Evolutionary conservation across 108 stramenopile species (phyloP).

Genomic region (Phaeodactylum tricornutum): DNA sequence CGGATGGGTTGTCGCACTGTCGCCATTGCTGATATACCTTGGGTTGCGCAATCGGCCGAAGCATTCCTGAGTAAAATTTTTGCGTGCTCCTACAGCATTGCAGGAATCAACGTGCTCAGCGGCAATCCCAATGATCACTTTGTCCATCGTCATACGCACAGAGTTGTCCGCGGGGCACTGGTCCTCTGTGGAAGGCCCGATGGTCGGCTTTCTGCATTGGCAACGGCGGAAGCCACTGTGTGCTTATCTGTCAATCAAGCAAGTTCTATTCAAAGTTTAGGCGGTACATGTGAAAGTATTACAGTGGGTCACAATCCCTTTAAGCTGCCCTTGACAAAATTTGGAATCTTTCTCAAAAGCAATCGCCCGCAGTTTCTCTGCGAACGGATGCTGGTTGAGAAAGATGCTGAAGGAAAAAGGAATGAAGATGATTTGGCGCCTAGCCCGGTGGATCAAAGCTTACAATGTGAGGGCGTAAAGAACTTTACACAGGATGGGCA

Average conservation of each 20-base stretch:
- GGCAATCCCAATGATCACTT: conserved; percentile 74
- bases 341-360: conserved; percentile 35
- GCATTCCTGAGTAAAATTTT: conserved; percentile 74
- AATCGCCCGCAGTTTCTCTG: conserved; percentile 52
- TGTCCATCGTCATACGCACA: conserved; percentile 54
- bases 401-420: conserved; percentile 7
- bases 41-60: conserved; percentile 65
- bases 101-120: conserved; percentile 50
- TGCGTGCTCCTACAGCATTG: conserved; percentile 64
- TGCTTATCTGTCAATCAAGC: conserved; percentile 78
- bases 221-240: conserved; percentile 54
- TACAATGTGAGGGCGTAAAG: too few species aligned
- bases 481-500: background rate
- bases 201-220: conserved; percentile 63
- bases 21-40: conserved; percentile 73
- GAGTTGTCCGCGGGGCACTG: conserved; percentile 63
- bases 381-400: conserved; percentile 31
- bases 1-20: conserved; percentile 77
- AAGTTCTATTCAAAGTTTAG: conserved; percentile 49
- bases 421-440: too few species aligned
- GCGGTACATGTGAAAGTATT: conserved; percentile 61
- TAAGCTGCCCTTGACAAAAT: conserved; percentile 33
- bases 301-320: conserved; percentile 81
- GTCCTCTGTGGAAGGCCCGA: conserved; percentile 80
- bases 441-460: too few species aligned